Evolutionary conservation across 345 rosid species (phyloP).

Genomic region (Garcia nutans): DNA sequence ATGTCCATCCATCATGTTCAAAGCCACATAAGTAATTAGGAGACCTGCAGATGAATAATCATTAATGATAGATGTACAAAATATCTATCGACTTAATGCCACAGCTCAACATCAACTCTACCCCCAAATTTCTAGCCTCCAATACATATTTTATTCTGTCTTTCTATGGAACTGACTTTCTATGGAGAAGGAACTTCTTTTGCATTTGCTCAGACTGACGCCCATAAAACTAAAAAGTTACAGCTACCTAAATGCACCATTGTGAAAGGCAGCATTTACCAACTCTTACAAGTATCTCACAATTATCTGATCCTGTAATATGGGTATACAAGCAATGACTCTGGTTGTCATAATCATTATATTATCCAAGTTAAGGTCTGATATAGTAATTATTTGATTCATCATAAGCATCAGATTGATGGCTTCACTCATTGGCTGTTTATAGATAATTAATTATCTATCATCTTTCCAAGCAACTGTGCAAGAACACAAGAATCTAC

Average conservation of each 20-base stretch:
- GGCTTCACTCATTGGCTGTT: neutral
- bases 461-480: neutral
- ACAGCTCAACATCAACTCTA: too few relatives aligned
- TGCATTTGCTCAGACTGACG: neutral
- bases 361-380: neutral
- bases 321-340: neutral
- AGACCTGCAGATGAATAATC: slow-evolving; percentile 23
- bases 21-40: slow-evolving; percentile 32
- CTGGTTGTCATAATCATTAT: neutral
- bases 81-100: neutral
- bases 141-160: neutral
- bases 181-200: too few relatives aligned
- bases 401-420: neutral
- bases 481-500: neutral
- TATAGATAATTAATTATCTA: neutral
- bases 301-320: neutral
- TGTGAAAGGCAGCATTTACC: neutral
- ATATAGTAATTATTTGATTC: neutral
- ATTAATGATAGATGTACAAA: neutral
- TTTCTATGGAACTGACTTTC: too few relatives aligned
- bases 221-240: neutral
- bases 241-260: neutral
- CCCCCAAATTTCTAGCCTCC: too few relatives aligned
- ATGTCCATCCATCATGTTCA: slow-evolving; percentile 42
- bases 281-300: neutral